Base-by-base conservation (phyloP, 73 alveolate species). In the Blepharisma stoltei region DNA sequence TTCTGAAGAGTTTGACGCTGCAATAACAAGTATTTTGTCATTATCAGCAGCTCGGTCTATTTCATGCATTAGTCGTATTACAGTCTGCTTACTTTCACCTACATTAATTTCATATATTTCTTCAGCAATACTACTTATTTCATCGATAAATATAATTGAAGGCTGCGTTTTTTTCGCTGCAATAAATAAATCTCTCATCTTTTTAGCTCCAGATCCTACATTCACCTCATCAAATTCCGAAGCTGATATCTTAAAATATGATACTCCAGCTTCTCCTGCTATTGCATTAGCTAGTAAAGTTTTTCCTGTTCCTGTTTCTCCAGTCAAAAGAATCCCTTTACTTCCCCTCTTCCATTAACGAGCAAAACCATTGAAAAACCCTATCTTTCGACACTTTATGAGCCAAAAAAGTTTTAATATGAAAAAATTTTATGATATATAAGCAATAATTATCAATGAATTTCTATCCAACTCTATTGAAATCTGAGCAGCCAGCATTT, bases 231-330 rank as follows among this genome's bases (percentile, higher is more conserved):
- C 97, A 54, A 93, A 92, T 82, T 93, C 97, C n/a, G 97, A 85
- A 27, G 96, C 98, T 47, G 92, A 75, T 78, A 89, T 78, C 53
- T 84, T 88, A 47, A 89, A 83, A 83, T 92, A 93, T 27, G 79
- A 60, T 20, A 93, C 89, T 54, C 91, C 93, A 4, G 97, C 90
- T 83, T 93, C 96, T 45, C 97, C 97, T 20, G 97, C 98, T 38
- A 93, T 89, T 6, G 98, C 98, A 86, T 96, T 93, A 7, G 98
- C 98, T 48, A 93, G 81, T 18, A 92, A 80, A 6, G 98, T 92
- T 80, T 92, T 92, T 6, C 98, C 98, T 32, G 94, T 91, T 25
- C 98, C 98, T 6, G 98, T 96, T 60, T 86, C 84, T 27, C 98
- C 98, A 41, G 81, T 87, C 11, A 92, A 83, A 67, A 92, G 78